Evolutionary conservation across 2,329 filamentous ascomycete genomes (phyloP), one percentile per base, ranked within the genome.

Genomic region (Dothideomycetes sp.): DNA sequence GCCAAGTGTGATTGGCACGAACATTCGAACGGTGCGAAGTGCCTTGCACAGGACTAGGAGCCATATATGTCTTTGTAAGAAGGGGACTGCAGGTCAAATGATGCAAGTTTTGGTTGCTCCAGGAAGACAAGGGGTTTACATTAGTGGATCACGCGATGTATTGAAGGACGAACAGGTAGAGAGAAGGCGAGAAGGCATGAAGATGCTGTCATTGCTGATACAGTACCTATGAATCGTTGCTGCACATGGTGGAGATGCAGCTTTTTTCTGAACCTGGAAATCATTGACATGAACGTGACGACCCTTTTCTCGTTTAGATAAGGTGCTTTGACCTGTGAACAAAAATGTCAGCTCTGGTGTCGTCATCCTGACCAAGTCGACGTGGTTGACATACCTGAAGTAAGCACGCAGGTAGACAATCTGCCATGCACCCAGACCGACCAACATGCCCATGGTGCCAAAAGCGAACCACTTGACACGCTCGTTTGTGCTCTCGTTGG

Each of bases 401-500:
- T 98, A 98, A 49, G 89, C 88, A 62, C 91, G 76, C 65, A 98
- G 73, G 67, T 98, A 98, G 60, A 98, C 79, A 58, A 98, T 84
- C 78, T 98, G 91, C 91, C 91, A 98, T 29, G 71, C 87, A 63
- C 91, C 94, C 53, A 98, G 71, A 23, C 77, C 84, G 51, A 95
- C 71, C 53, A 98, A 69, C 71, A 95, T 81, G 47, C 86, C 82
- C 68, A 94, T 96, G 19, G 89, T 96, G 50, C 80, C 78, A 61
- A 95, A 80, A 34, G 89, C 89, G 65, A 98, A 98, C 87, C 86
- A 96, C 73, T 96, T 98, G 57, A 98, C 91, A 45, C 91, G 78
- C 67, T 84, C 91, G 68, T 98, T 98, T 51, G 91, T 98, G 73
- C 89, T 96, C 80, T 98, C 91, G 65, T 98, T 98, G 53, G 91